A percentile compares a stretch with the other conserved stretches of the same genome.
Evolutionary conservation across 2,329 filamentous ascomycete genomes (phyloP).

Genomic region (Apiospora kogelbergensis): DNA sequence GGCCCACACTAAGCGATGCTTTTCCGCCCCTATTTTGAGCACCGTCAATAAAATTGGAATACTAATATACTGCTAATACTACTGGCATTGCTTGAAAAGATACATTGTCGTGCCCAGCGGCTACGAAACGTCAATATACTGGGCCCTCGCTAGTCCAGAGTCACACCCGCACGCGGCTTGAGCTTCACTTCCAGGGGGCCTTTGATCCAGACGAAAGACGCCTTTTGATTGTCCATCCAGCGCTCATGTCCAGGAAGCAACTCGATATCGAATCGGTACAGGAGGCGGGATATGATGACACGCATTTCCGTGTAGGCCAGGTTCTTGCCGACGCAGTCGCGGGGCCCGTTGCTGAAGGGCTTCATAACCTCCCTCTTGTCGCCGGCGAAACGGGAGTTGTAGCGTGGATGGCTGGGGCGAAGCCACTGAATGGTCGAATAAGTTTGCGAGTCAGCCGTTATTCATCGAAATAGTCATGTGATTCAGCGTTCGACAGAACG

Average conservation of each 20-base stretch:
- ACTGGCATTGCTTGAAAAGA: too few species aligned
- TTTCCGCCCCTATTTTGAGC: too few species aligned
- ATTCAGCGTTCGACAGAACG: neutral
- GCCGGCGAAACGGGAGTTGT: neutral
- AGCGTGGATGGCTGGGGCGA: slow-evolving; percentile 19
- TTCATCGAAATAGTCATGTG: too few species aligned
- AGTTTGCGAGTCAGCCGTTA: too few species aligned
- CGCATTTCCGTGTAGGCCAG: slow-evolving; percentile 18
- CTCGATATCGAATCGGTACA: slow-evolving; percentile 20
- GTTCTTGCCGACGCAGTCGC: slow-evolving; percentile 24
- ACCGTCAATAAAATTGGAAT: too few species aligned
- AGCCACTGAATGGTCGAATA: too few species aligned
- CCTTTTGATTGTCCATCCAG: neutral
- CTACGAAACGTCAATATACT: too few species aligned
- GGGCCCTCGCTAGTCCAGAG: neutral
- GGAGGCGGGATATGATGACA: slow-evolving; percentile 8
- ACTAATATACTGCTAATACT: too few species aligned
- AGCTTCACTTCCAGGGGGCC: neutral
- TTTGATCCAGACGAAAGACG: neutral
- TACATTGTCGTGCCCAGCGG: too few species aligned
- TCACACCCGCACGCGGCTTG: neutral
- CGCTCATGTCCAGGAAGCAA: slow-evolving; percentile 24
- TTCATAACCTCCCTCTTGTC: slow-evolving; percentile 17
- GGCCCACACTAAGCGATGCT: too few species aligned
- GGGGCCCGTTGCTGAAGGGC: slow-evolving; percentile 19